Evolutionary conservation across 352 stramenopile species (phyloP).

Genomic region (Saprolegnia parasitica): DNA sequence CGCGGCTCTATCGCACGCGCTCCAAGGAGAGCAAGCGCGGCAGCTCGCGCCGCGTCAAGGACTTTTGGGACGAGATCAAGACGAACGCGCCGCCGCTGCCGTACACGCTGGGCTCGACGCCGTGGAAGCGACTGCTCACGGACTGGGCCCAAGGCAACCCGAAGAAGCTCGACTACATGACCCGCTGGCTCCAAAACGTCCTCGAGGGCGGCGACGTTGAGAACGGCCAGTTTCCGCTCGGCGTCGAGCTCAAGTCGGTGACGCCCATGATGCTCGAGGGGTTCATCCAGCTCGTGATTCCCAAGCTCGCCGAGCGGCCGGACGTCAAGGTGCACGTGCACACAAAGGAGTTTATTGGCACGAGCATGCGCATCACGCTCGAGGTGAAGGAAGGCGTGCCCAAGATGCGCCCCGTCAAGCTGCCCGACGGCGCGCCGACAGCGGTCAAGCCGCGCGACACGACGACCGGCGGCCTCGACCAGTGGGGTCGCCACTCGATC

Average conservation of each 20-base stretch:
- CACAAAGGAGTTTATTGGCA: slow-evolving; percentile 88
- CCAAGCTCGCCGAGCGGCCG: slow-evolving; percentile 73
- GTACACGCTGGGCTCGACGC: slow-evolving; percentile 75
- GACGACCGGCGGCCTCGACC: slow-evolving; percentile 5
- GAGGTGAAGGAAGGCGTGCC: slow-evolving; percentile 30
- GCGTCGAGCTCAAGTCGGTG: slow-evolving; percentile 85
- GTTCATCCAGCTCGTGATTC: slow-evolving; percentile 87
- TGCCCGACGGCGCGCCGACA: background rate
- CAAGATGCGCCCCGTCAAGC: background rate
- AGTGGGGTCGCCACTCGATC: slow-evolving; percentile 27
- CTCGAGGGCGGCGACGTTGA: slow-evolving; percentile 78
- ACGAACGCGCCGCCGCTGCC: slow-evolving; percentile 79
- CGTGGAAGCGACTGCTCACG: slow-evolving; percentile 80
- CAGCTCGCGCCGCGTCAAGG: slow-evolving; percentile 75
- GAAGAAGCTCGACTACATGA: slow-evolving; percentile 90
- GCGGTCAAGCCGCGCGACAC: background rate
- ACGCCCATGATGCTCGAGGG: slow-evolving; percentile 88
- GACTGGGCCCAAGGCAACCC: slow-evolving; percentile 85
- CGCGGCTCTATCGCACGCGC: slow-evolving; percentile 18
- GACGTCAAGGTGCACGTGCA: slow-evolving; percentile 85
- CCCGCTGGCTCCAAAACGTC: slow-evolving; percentile 84
- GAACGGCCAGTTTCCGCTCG: slow-evolving; percentile 83
- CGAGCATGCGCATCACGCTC: slow-evolving; percentile 84
- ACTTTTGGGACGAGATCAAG: slow-evolving; percentile 86
- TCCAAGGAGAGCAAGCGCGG: slow-evolving; percentile 37